Evolutionary conservation across 2,329 filamentous ascomycete species (phyloP).

Genomic region (Colletotrichum sp.): DNA sequence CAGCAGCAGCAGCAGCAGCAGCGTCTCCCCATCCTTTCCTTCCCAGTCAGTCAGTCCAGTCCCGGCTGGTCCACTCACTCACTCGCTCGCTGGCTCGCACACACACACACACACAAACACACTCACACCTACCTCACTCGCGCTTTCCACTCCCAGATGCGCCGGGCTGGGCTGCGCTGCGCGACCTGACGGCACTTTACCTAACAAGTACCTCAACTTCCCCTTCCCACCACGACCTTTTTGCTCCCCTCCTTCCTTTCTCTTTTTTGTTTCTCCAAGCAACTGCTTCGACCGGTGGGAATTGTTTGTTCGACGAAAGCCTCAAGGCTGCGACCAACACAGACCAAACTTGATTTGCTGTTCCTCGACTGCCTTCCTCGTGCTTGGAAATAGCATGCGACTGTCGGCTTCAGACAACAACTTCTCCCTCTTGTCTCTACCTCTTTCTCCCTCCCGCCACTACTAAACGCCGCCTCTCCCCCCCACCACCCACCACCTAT

Average conservation of each 20-base stretch:
- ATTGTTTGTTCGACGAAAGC: conserved; percentile 18
- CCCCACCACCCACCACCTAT: not conserved
- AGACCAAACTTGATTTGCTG: not conserved
- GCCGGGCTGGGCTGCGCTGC: conserved; percentile 3
- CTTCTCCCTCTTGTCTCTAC: conserved; percentile 11
- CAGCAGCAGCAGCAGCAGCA: not conserved
- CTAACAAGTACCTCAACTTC: conserved; percentile 21
- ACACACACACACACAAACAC: not conserved
- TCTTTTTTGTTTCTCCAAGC: conserved; percentile 13
- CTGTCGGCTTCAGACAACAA: conserved; percentile 14
- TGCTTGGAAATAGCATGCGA: conserved; percentile 16
- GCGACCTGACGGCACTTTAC: conserved; percentile 10
- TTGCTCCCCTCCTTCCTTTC: not conserved
- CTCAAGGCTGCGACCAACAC: not conserved
- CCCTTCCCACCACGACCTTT: conserved; percentile 14
- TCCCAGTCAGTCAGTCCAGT: not conserved
- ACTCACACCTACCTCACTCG: not conserved
- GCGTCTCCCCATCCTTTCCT: not conserved
- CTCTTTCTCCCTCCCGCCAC: not conserved
- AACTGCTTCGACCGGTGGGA: conserved; percentile 20
- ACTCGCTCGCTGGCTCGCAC: not conserved
- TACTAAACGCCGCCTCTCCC: conserved; percentile 13
- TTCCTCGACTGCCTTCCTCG: not conserved
- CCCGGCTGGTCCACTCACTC: not conserved
- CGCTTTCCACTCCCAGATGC: not conserved